phyloP scores from a whole-genome alignment of 2,329 filamentous ascomycete genomes.

The Aspergillus clavatus region DNA sequence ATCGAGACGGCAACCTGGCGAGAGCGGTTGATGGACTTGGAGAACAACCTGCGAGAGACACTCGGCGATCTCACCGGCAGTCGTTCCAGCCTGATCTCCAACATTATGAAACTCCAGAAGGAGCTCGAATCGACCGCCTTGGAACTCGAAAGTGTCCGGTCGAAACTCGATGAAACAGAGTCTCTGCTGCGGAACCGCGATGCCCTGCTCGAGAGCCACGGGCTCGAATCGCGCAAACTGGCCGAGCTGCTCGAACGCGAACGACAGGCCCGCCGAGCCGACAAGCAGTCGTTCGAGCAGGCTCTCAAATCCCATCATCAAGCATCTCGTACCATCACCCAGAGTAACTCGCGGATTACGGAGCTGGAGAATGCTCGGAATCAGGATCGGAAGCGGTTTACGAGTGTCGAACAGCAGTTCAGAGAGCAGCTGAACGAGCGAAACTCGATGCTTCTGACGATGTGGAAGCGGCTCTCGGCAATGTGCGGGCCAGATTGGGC shows the following conservation, averaged over 20 bases:
- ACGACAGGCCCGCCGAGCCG: constrained; percentile 74
- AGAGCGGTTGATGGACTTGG: constrained; percentile 81
- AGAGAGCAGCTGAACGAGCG: constrained; percentile 85
- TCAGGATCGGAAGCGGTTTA: constrained; percentile 72
- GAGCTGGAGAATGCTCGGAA: constrained; percentile 79
- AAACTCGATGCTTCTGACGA: constrained; percentile 77
- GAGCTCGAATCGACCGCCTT: constrained; percentile 80
- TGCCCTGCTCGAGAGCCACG: constrained; percentile 78
- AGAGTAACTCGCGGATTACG: constrained; percentile 75
- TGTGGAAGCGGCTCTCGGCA: constrained; percentile 83
- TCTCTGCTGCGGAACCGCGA: constrained; percentile 86
- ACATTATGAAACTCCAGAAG: constrained; percentile 79
- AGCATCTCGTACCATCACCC: constrained; percentile 76
- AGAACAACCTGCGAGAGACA: constrained; percentile 79
- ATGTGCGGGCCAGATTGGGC: constrained; percentile 91
- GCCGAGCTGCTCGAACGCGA: constrained; percentile 89
- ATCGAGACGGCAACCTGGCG: constrained; percentile 89
- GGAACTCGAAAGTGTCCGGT: constrained; percentile 74
- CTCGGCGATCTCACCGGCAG: constrained; percentile 85
- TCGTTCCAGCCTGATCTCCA: constrained; percentile 76
- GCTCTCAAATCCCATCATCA: constrained; percentile 84
- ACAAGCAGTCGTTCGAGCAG: constrained; percentile 81
- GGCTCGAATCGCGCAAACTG: constrained; percentile 77
- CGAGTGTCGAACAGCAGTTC: constrained; percentile 70
- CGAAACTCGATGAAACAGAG: constrained; percentile 82